Evolutionary conservation across 208 protist genomes (phyloP).

Genomic region (Trichomonas gallinae): DNA sequence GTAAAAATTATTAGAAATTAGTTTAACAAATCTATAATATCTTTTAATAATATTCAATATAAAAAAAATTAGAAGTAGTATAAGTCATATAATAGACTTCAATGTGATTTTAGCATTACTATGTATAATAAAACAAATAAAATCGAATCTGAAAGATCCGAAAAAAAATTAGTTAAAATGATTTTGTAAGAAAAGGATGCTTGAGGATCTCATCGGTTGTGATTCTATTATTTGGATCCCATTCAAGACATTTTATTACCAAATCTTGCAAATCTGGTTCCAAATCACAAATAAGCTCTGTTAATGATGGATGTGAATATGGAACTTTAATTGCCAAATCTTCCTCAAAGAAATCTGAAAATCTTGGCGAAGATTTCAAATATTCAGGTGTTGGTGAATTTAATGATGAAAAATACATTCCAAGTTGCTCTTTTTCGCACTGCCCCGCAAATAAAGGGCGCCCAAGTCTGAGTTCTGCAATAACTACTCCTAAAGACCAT

Average conservation of each 20-base stretch:
- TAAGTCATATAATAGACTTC: not conserved
- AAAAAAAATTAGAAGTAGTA: too few relatives aligned
- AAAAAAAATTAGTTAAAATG: not conserved
- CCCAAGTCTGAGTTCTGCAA: slow-evolving; percentile 90
- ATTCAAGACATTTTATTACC: not conserved
- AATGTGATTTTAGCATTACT: not conserved
- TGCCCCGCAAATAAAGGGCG: slow-evolving; percentile 25
- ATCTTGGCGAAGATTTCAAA: not conserved
- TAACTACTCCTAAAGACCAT: slow-evolving; percentile 90
- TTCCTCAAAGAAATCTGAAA: slow-evolving; percentile 16
- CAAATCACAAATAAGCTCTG: not conserved
- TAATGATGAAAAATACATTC: slow-evolving; percentile 22
- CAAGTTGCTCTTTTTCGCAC: slow-evolving; percentile 30
- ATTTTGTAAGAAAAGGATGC: not conserved
- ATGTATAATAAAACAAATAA: too few relatives aligned
- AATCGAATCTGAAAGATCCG: too few relatives aligned
- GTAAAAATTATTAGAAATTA: too few relatives aligned
- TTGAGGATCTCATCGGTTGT: not conserved
- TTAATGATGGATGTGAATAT: not conserved
- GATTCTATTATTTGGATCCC: not conserved
- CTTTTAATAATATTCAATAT: too few relatives aligned
- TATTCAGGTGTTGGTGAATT: slow-evolving; percentile 23
- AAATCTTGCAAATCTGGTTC: not conserved
- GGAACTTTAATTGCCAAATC: not conserved
- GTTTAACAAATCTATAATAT: too few relatives aligned